phyloP scores from a whole-genome alignment of 306 rosid species.

The Fagus sylvatica region DNA sequence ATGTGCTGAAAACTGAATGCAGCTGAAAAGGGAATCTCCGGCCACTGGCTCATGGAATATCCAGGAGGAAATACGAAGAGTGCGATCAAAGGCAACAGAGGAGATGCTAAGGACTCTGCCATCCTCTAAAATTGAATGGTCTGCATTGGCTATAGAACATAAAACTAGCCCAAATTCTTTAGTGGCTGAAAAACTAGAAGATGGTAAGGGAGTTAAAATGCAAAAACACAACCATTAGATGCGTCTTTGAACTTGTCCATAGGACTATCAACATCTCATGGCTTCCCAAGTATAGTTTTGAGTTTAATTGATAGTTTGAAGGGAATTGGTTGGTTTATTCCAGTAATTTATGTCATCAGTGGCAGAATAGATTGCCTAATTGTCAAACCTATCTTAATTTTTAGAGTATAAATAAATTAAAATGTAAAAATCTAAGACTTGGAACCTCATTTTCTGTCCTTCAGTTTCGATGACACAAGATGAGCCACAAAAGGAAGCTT shows the following conservation, averaged over 20 bases:
- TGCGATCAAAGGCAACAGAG: constrained; percentile 90
- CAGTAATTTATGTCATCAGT: constrained; percentile 10
- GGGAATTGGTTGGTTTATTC: constrained; percentile 27
- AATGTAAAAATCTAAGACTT: constrained; percentile 25
- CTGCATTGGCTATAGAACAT: constrained; percentile 43
- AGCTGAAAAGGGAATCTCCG: constrained; percentile 68
- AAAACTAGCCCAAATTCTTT: constrained; percentile 44
- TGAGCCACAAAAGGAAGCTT: constrained; percentile 44
- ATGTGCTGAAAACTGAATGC: constrained; percentile 34
- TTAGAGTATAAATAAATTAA: constrained; percentile 15
- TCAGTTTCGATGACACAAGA: constrained; percentile 50
- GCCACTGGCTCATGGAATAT: constrained; percentile 91
- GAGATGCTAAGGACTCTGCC: constrained; percentile 80
- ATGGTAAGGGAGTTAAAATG: constrained; percentile 35
- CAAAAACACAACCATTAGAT: constrained; percentile 31
- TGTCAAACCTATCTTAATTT: constrained; percentile 15
- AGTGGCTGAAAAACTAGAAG: constrained; percentile 38
- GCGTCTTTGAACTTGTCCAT: constrained; percentile 36
- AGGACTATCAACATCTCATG: constrained; percentile 29
- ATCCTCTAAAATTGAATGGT: constrained; percentile 74
- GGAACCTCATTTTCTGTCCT: constrained; percentile 28
- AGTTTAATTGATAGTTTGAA: neutral
- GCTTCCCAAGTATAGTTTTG: constrained; percentile 43
- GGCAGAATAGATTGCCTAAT: neutral
- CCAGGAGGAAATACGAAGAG: constrained; percentile 91